A percentile compares a stretch with the other conserved stretches of the same genome.
Conservation (phyloP, 2,329 filamentous ascomycete genomes). For the Helotiales sp. region DNA sequence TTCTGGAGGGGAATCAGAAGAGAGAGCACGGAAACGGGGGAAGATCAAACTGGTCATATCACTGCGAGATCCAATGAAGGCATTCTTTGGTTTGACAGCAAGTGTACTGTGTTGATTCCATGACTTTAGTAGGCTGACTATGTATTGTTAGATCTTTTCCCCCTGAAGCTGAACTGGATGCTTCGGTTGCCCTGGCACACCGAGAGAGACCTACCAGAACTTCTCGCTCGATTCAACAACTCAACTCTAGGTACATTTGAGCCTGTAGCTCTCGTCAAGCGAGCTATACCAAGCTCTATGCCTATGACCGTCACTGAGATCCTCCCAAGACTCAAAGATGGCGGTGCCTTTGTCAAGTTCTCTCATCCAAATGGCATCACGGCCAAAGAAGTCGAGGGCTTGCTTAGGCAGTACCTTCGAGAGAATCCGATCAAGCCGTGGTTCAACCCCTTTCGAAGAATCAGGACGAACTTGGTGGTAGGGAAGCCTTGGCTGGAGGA, state of each 20-base stretch:
- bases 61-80: conserved; percentile 75
- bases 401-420: conserved; percentile 65
- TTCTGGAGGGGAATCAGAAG: conserved; percentile 42
- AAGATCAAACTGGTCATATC: conserved; percentile 81
- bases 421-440: conserved; percentile 80
- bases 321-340: conserved; percentile 84
- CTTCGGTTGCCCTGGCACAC: conserved; percentile 56
- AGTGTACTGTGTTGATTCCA: conserved; percentile 39
- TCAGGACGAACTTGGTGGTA: conserved; percentile 74
- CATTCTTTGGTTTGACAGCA: conserved; percentile 89
- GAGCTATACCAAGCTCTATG: conserved; percentile 65
- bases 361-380: conserved; percentile 53
- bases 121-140: neutral
- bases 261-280: conserved; percentile 58
- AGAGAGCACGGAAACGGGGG: conserved; percentile 56
- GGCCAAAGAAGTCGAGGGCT: conserved; percentile 61
- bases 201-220: conserved; percentile 51
- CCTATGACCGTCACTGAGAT: conserved; percentile 79
- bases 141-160: conserved; percentile 74
- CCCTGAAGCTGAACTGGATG: conserved; percentile 72
- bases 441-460: conserved; percentile 81
- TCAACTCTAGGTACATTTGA: conserved; percentile 59
- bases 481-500: conserved; percentile 96
- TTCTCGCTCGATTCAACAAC: conserved; percentile 57
- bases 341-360: conserved; percentile 92